Conservation (phyloP, 140 eudicot genomes). For the Cichorium intybus region DNA sequence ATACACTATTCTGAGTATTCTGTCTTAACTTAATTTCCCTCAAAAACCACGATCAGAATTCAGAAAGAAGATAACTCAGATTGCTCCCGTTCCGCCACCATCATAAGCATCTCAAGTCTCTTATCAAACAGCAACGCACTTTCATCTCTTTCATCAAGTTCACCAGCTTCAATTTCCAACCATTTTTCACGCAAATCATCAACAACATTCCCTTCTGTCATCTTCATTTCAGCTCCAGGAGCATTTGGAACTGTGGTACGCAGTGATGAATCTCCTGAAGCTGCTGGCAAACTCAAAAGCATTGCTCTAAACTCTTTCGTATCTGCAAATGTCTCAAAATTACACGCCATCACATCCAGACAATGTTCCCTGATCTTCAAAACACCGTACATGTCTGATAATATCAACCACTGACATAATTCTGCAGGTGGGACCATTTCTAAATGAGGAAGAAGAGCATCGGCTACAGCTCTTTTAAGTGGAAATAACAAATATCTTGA, state of each 20-base stretch:
- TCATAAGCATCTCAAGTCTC: conserved; percentile 92
- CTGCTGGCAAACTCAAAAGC: conserved; percentile 84
- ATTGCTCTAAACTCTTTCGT: conserved; percentile 76
- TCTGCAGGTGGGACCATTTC: conserved; percentile 82
- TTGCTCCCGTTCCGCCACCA: conserved; percentile 68
- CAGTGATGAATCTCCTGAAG: conserved; percentile 85
- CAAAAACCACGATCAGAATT: not conserved
- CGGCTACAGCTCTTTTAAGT: conserved; percentile 95
- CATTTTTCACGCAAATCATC: conserved; percentile 96
- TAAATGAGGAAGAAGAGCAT: conserved; percentile 77
- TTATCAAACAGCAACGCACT: conserved; percentile 77
- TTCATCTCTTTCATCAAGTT: conserved; percentile 85
- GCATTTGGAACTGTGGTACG: conserved; percentile 95
- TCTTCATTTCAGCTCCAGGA: conserved; percentile 78
- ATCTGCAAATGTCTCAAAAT: conserved; percentile 89
- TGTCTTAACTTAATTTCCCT: conserved; percentile 5
- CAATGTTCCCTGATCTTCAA: conserved; percentile 87
- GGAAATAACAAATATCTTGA: conserved; percentile 93
- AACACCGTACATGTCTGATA: conserved; percentile 92
- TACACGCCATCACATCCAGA: conserved; percentile 70
- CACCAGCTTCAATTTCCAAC: conserved; percentile 97
- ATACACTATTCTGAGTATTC: conserved; percentile 10
- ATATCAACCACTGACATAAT: conserved; percentile 76
- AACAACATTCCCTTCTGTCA: conserved; percentile 61
- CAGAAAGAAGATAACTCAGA: conserved; percentile 15